Evolutionary conservation across 78 protist species (phyloP).

Genomic region (Monocercomonoides exilis): DNA sequence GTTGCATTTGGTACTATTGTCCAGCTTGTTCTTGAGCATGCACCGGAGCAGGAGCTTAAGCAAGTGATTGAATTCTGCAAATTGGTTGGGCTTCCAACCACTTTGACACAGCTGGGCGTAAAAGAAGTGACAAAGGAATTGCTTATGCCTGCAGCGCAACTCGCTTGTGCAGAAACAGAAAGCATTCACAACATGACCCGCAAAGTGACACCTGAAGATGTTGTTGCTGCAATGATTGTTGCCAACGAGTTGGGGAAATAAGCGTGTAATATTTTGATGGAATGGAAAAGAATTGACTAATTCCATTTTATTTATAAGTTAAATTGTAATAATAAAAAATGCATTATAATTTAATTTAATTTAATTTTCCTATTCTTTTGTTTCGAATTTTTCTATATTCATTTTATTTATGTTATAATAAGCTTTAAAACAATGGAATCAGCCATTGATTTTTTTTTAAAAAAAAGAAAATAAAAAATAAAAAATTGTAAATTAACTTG

Average conservation of each 20-base stretch:
- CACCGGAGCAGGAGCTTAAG: background rate
- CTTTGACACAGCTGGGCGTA: background rate
- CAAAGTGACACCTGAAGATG: background rate
- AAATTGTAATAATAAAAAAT: too few species aligned
- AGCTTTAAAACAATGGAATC: too few species aligned
- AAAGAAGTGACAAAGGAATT: background rate
- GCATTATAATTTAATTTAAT: too few species aligned
- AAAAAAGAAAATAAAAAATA: too few species aligned
- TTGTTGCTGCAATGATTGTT: background rate
- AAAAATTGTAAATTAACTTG: too few species aligned
- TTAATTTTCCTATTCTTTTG: too few species aligned
- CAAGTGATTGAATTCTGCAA: background rate
- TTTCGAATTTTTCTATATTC: too few species aligned
- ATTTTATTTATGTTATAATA: too few species aligned
- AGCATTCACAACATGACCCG: constrained; percentile 17
- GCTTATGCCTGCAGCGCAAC: background rate
- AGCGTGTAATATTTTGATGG: too few species aligned
- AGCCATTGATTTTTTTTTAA: too few species aligned
- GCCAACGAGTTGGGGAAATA: constrained; percentile 20
- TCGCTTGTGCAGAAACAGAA: background rate
- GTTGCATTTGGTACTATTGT: constrained; percentile 22
- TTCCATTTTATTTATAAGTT: too few species aligned
- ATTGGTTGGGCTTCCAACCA: constrained; percentile 19
- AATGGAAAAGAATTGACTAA: too few species aligned
- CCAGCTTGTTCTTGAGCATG: constrained; percentile 13